Conservation (phyloP, 1,284 basidiomycete genomes). For the Coriolopsis trogii region DNA sequence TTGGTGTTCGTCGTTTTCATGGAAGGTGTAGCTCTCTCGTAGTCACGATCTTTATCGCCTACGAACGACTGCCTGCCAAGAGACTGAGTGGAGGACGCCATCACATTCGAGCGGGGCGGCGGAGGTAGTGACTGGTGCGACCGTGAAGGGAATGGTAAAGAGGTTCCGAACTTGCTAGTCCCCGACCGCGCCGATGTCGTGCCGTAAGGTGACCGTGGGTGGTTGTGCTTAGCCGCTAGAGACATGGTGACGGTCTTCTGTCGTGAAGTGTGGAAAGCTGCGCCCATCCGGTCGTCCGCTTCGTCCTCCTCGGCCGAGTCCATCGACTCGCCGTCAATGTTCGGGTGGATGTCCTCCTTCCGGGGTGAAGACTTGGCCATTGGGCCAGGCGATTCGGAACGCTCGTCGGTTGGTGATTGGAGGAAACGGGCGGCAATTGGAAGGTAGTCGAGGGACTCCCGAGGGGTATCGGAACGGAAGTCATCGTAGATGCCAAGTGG, state of each 20-base stretch:
- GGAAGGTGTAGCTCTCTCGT: constrained; percentile 35
- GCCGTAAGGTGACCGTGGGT: constrained; percentile 79
- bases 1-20: constrained; percentile 41
- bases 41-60: constrained; percentile 45
- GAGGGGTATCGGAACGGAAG: constrained; percentile 55
- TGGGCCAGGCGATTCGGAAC: constrained; percentile 47
- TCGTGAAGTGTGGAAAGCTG: constrained; percentile 44
- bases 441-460: constrained; percentile 75
- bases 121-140: constrained; percentile 83
- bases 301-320: constrained; percentile 76
- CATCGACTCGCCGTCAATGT: constrained; percentile 72
- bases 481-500: constrained; percentile 65
- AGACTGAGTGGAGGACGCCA: constrained; percentile 66
- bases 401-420: constrained; percentile 61
- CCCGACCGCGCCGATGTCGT: constrained; percentile 43
- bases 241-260: constrained; percentile 36
- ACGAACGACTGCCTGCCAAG: constrained; percentile 63
- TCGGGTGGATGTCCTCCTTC: constrained; percentile 51
- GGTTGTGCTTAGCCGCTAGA: constrained; percentile 58
- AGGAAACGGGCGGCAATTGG: constrained; percentile 94
- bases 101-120: constrained; percentile 54
- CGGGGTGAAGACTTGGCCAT: constrained; percentile 31
- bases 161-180: constrained; percentile 41
- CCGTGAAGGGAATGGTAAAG: constrained; percentile 75
- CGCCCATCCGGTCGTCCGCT: constrained; percentile 55